Base-by-base conservation (phyloP, 129 eudicot species). In the carrot (Daucus carota) region DNA sequence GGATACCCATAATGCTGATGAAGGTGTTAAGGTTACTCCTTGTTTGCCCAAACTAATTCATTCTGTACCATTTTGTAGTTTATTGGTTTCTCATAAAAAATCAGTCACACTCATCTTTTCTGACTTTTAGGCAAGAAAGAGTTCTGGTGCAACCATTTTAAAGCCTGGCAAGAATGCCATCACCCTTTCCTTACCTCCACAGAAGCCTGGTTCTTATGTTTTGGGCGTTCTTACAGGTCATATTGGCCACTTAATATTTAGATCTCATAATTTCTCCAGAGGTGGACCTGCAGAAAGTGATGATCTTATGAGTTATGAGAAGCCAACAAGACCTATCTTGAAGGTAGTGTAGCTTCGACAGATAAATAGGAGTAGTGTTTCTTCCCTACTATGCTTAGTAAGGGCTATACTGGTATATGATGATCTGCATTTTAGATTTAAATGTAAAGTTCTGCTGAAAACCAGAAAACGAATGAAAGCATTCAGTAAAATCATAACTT, bases 251-350 rank as follows among this genome's bases (percentile, higher is more conserved):
- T 81, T 94, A 77, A 88, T 91, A 80, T 94, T 94, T 87, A 84
- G 96, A 78, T 94, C 98, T 81, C 97, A 94, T 88, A 93, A 96
- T 81, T 94, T 87, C 80, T 94, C 99, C 54, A 94, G 87, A 82
- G 97, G 90, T 80, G 96, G 90, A 57, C 99, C 99, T 50, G 90
- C 89, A 54, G 96, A 94, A 65, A 87, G 90, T 79, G 98, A 94
- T 75, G 97, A 94, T 87, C 90, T 91, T 79, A 91, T 94, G 93
- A 94, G 97, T 80, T 87, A 84, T 73, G 99, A 94, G 78, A 94
- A 94, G 85, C 99, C 99, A 66, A 88, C 97, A 48, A 86, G 87
- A 73, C 99, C 96, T 6, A 86, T 91, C 33, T 82, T 94, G 70
- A 91, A 94, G 99, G 97, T 94, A 92, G 26, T 34, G 22, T 47